These are phyloP conservation scores for Tetracladium setigerum DNA, from an alignment of 495 filamentous ascomycete species.

Conservation along the genomic window DNA sequence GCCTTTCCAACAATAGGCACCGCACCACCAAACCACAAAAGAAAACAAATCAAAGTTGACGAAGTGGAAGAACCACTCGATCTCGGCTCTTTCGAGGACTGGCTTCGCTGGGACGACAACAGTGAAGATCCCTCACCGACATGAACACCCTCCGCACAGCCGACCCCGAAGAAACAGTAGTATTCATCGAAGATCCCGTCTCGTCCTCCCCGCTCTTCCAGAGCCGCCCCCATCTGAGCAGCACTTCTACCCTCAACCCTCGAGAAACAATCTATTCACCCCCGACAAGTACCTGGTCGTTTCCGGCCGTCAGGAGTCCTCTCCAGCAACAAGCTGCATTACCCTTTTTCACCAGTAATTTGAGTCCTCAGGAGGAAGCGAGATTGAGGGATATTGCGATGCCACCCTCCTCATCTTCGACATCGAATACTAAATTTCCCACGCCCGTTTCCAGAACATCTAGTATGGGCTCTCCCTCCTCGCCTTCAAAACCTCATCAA, in stretches of 20 bases:
- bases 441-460: too few relatives aligned
- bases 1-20: slow-evolving; percentile 1
- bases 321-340: too few relatives aligned
- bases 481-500: background rate
- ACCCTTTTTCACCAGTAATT: background rate
- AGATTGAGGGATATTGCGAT: slow-evolving; percentile 15
- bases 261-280: slow-evolving; percentile 15
- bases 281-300: background rate
- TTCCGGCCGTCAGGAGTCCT: too few relatives aligned
- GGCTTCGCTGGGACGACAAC: slow-evolving; percentile 21
- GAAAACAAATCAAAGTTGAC: background rate
- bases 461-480: background rate
- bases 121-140: slow-evolving; percentile 7
- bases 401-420: slow-evolving; percentile 12
- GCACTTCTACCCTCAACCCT: slow-evolving; percentile 1
- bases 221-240: slow-evolving; percentile 2
- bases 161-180: slow-evolving; percentile 5
- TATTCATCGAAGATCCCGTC: slow-evolving; percentile 12
- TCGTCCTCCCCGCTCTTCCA: slow-evolving; percentile 16
- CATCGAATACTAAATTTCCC: background rate
- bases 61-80: slow-evolving; percentile 15
- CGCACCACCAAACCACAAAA: slow-evolving; percentile 2
- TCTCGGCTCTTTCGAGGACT: slow-evolving; percentile 18
- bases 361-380: slow-evolving; percentile 14
- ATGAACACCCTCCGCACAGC: background rate